Evolutionary conservation across 2,329 filamentous ascomycete species (phyloP).

Genomic region (Fusarium fracticaudum): DNA sequence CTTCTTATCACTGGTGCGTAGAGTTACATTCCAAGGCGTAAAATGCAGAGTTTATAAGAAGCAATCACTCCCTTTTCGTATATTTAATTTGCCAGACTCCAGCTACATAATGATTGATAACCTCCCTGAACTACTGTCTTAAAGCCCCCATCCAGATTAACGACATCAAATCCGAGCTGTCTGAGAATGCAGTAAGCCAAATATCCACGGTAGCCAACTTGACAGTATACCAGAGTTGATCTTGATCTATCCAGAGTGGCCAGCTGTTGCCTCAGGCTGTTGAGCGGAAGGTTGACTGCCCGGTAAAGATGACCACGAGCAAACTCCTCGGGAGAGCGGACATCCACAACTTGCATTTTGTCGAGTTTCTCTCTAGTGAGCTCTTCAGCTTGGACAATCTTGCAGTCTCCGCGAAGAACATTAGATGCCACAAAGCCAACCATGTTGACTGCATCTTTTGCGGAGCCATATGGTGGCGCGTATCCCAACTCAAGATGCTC

Average conservation of each 20-base stretch:
- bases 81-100: not conserved
- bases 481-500: not conserved
- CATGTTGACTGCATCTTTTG: not conserved
- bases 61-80: not conserved
- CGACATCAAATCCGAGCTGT: not conserved
- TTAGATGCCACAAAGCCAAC: not conserved
- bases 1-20: not conserved
- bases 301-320: not conserved
- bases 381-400: not conserved
- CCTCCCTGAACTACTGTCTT: not conserved
- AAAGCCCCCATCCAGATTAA: not conserved
- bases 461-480: not conserved
- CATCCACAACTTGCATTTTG: not conserved
- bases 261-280: not conserved
- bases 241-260: not conserved
- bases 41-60: not conserved
- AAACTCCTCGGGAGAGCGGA: not conserved
- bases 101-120: not conserved
- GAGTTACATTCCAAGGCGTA: not conserved
- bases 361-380: not conserved
- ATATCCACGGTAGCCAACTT: not conserved
- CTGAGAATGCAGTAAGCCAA: not conserved
- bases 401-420: not conserved
- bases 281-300: not conserved
- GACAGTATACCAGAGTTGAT: not conserved